phyloP scores from a whole-genome alignment of 345 rosid species.

The Litchi chinensis region DNA sequence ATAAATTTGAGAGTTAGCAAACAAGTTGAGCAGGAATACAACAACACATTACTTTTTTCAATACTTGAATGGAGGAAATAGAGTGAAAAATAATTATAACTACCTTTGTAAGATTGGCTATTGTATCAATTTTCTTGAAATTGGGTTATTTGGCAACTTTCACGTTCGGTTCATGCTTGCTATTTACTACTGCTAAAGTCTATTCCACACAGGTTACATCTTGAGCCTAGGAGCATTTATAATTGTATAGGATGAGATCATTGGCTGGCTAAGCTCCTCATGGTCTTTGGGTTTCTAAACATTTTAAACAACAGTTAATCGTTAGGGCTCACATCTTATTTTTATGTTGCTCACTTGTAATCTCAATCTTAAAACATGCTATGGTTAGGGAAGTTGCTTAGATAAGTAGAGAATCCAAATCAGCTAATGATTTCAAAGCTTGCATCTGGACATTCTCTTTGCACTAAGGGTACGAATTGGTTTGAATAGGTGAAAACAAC shows the following conservation, averaged over 20 bases:
- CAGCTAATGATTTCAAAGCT: too few relatives aligned
- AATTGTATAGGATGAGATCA: conserved; percentile 11
- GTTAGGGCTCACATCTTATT: too few relatives aligned
- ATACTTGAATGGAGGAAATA: background rate
- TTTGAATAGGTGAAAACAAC: too few relatives aligned
- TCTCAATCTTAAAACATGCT: too few relatives aligned
- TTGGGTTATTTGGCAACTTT: background rate
- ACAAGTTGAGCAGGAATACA: background rate
- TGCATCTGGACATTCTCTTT: too few relatives aligned
- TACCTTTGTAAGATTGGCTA: background rate
- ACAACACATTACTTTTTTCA: background rate
- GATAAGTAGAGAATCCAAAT: too few relatives aligned
- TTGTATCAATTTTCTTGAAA: background rate
- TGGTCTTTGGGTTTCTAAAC: too few relatives aligned
- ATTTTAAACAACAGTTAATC: too few relatives aligned
- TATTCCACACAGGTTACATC: conserved; percentile 4
- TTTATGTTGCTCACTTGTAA: too few relatives aligned
- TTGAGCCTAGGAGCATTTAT: background rate
- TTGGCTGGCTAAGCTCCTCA: too few relatives aligned
- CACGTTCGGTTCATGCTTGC: background rate
- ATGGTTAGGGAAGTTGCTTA: too few relatives aligned
- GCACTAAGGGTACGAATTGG: too few relatives aligned
- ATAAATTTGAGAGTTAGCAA: background rate
- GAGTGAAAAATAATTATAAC: background rate
- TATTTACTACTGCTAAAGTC: background rate